These are phyloP conservation scores for Penicillium paxilli DNA, from an alignment of 495 filamentous ascomycete genomes.

Conservation along the genomic window DNA sequence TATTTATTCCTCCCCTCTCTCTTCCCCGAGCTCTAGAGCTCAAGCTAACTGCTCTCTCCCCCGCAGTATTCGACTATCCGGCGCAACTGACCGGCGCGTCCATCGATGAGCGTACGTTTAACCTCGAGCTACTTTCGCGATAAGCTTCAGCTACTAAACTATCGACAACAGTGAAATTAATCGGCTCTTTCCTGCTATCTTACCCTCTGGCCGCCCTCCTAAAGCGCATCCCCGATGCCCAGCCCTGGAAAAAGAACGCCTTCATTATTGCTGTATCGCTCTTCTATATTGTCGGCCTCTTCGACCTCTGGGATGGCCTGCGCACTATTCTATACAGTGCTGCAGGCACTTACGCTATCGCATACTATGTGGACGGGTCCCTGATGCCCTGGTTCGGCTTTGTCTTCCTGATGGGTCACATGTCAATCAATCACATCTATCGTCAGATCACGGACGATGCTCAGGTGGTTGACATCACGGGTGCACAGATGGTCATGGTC, in stretches of 20 bases:
- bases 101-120: constrained; percentile 75
- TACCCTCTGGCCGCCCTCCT: constrained; percentile 88
- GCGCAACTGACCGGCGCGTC: constrained; percentile 69
- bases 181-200: constrained; percentile 86
- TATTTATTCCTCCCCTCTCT: constrained; percentile 41
- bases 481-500: constrained; percentile 95
- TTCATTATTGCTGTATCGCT: constrained; percentile 80
- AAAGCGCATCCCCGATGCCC: constrained; percentile 84
- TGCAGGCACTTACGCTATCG: constrained; percentile 77
- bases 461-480: constrained; percentile 79
- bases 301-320: constrained; percentile 87
- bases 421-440: constrained; percentile 85
- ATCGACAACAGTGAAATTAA: constrained; percentile 74
- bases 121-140: neutral
- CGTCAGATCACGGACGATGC: constrained; percentile 70
- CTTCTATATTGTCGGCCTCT: constrained; percentile 94
- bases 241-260: constrained; percentile 84
- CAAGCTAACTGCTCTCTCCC: constrained; percentile 16
- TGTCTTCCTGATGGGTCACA: constrained; percentile 91
- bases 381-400: constrained; percentile 99
- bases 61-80: constrained; percentile 71
- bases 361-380: constrained; percentile 80
- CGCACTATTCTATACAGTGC: constrained; percentile 78
- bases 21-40: constrained; percentile 18
- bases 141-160: neutral